Evolutionary conservation across 1,139 yeast species (phyloP).

Genomic region (Debaryomyces coudertii): DNA sequence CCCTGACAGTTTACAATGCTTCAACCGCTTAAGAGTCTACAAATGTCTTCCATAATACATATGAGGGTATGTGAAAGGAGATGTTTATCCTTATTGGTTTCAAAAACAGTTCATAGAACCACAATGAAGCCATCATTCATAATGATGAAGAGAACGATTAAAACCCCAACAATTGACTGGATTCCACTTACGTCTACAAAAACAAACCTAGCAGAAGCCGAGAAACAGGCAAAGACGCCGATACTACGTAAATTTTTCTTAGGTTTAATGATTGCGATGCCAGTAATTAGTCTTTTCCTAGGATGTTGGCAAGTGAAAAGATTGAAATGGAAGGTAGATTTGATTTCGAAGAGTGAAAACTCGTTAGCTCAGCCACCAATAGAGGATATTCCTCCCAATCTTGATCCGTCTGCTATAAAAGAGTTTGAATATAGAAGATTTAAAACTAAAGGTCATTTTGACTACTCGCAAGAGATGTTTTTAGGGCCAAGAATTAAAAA

Average conservation of each 20-base stretch:
- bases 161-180: constrained; percentile 84
- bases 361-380: constrained; percentile 73
- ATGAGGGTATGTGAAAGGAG: background rate
- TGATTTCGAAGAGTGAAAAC: constrained; percentile 83
- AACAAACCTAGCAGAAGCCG: constrained; percentile 47
- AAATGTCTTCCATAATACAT: background rate
- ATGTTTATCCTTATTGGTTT: background rate
- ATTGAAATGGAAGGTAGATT: constrained; percentile 83
- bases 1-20: background rate
- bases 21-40: background rate
- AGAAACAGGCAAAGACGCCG: constrained; percentile 41
- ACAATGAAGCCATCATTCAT: background rate
- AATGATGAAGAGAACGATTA: constrained; percentile 33
- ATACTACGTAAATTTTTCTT: constrained; percentile 53
- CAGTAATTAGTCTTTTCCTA: constrained; percentile 77
- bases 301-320: constrained; percentile 95
- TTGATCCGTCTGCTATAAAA: constrained; percentile 56
- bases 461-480: constrained; percentile 84
- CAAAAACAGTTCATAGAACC: background rate
- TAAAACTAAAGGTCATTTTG: constrained; percentile 70
- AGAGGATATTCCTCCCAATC: constrained; percentile 61
- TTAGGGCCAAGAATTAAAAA: constrained; percentile 87
- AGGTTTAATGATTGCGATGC: constrained; percentile 77
- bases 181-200: constrained; percentile 65
- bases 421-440: constrained; percentile 85